These are phyloP conservation scores for Alternaria panax DNA, from an alignment of 2,329 filamentous ascomycete species.

Conservation along the genomic window DNA sequence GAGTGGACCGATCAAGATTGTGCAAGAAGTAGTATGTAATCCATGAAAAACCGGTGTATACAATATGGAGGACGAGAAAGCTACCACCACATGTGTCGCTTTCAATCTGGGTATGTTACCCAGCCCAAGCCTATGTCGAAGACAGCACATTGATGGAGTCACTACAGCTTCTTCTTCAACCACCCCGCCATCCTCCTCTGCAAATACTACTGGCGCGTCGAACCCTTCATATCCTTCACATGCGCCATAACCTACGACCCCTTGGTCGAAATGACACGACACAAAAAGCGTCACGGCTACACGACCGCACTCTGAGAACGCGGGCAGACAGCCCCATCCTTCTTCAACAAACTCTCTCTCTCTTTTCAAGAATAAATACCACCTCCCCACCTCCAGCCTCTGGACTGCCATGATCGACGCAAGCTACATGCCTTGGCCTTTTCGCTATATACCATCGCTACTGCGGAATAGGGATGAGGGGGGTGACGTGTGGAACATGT, in stretches of 20 bases:
- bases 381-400: constrained; percentile 15
- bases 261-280: constrained; percentile 92
- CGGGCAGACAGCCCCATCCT: constrained; percentile 79
- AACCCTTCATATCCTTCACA: constrained; percentile 97
- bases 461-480: constrained; percentile 67
- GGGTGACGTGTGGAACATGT: constrained; percentile 91
- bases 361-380: constrained; percentile 14
- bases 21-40: constrained; percentile 72
- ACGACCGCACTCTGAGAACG: constrained; percentile 95
- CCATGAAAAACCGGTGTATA: constrained; percentile 78
- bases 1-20: constrained; percentile 63
- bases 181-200: constrained; percentile 81
- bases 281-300: constrained; percentile 97
- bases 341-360: constrained; percentile 27
- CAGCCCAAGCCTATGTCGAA: background rate
- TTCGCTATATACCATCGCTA: constrained; percentile 16
- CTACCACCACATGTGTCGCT: constrained; percentile 97
- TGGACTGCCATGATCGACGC: constrained; percentile 26
- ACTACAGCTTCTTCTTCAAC: constrained; percentile 78
- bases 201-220: constrained; percentile 96
- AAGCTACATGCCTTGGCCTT: constrained; percentile 24
- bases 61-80: constrained; percentile 84
- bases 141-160: background rate
- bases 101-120: constrained; percentile 65
- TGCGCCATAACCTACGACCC: constrained; percentile 97